Evolutionary conservation across 768 basidiomycete genomes (phyloP).

Genomic region (Tremella yokohamensis): DNA sequence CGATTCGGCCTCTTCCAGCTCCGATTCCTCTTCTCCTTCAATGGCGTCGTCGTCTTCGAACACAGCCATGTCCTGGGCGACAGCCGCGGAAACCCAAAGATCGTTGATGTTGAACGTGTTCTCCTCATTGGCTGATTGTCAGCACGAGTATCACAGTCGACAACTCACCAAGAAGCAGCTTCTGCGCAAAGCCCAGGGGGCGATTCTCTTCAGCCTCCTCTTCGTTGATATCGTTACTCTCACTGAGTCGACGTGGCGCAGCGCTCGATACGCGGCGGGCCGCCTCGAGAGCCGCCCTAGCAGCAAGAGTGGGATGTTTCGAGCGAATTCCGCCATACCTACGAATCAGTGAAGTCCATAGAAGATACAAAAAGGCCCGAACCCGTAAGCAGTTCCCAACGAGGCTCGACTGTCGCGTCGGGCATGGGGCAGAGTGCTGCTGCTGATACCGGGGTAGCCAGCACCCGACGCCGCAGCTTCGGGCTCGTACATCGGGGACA

Average conservation of each 20-base stretch:
- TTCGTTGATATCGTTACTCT: slow-evolving; percentile 24
- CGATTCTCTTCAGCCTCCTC: slow-evolving; percentile 48
- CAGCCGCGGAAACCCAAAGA: slow-evolving; percentile 94
- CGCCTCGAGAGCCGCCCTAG: slow-evolving; percentile 42
- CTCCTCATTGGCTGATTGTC: slow-evolving; percentile 72
- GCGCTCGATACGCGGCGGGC: slow-evolving; percentile 39
- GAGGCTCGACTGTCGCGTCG: slow-evolving; percentile 46
- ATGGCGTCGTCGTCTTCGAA: slow-evolving; percentile 69
- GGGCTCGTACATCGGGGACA: slow-evolving; percentile 23
- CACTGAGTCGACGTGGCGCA: slow-evolving; percentile 19
- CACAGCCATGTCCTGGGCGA: slow-evolving; percentile 71
- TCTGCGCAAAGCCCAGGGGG: slow-evolving; percentile 75
- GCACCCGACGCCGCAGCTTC: slow-evolving; percentile 24
- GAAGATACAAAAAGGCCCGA: slow-evolving; percentile 4
- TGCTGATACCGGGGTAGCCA: slow-evolving; percentile 26
- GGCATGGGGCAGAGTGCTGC: slow-evolving; percentile 15
- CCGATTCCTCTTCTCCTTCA: slow-evolving; percentile 54
- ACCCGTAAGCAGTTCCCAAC: slow-evolving; percentile 50
- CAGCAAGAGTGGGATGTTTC: slow-evolving; percentile 49
- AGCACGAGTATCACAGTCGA: not conserved
- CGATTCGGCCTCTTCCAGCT: slow-evolving; percentile 26
- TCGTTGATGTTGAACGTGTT: slow-evolving; percentile 92
- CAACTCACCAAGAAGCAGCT: slow-evolving; percentile 62
- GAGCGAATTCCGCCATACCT: slow-evolving; percentile 50
- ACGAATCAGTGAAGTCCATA: not conserved